phyloP scores from a whole-genome alignment of 2,329 filamentous ascomycete genomes.

The Setomelanomma holmii region DNA sequence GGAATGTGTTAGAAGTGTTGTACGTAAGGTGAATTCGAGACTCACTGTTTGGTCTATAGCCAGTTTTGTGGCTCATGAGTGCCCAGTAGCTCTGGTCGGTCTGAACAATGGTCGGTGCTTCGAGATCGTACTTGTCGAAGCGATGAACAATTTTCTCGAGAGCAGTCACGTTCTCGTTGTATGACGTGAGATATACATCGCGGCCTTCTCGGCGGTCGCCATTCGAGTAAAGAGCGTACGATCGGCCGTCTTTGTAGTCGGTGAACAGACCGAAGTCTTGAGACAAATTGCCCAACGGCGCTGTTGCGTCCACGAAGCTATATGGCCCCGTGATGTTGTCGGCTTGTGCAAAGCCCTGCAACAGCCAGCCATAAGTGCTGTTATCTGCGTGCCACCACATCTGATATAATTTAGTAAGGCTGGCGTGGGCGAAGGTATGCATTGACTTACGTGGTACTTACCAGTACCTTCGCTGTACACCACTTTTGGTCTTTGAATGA shows the following conservation, averaged over 20 bases:
- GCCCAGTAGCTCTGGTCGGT: conserved; percentile 67
- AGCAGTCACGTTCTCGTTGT: conserved; percentile 60
- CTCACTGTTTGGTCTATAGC: conserved; percentile 65
- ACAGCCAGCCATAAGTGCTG: conserved; percentile 61
- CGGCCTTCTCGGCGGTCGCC: conserved; percentile 63
- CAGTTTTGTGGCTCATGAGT: conserved; percentile 69
- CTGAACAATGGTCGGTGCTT: conserved; percentile 67
- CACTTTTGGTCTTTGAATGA: conserved; percentile 70
- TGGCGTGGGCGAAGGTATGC: no score
- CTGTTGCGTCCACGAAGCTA: conserved; percentile 60
- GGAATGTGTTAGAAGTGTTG: conserved; percentile 11
- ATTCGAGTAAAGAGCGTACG: conserved; percentile 67
- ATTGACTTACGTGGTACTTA: conserved; percentile 64
- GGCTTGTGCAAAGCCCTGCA: conserved; percentile 64
- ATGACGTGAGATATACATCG: conserved; percentile 64
- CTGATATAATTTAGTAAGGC: no score
- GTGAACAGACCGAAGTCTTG: conserved; percentile 69
- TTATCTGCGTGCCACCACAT: conserved; percentile 71
- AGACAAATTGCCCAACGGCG: conserved; percentile 67
- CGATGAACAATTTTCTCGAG: conserved; percentile 62
- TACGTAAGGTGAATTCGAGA: background rate
- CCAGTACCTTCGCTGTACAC: conserved; percentile 62
- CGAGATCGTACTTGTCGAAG: conserved; percentile 66
- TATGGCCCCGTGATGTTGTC: conserved; percentile 63
- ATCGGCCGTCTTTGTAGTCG: conserved; percentile 64